phyloP scores from a whole-genome alignment of 305 asterid species.

The Ilex paraguariensis region DNA sequence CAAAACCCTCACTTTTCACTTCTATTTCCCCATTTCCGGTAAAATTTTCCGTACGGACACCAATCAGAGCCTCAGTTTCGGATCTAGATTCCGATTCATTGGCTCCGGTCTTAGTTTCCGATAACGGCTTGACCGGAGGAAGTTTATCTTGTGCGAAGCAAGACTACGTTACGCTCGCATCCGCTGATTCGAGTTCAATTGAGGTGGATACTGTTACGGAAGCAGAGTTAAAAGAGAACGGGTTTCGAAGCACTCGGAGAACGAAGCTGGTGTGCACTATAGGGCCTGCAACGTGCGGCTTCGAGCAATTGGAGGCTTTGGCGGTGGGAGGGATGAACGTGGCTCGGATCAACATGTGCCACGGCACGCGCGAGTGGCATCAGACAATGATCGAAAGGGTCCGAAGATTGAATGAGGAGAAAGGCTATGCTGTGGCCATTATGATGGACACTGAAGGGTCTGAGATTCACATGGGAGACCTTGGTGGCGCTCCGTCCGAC shows the following conservation, averaged over 20 bases:
- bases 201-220: slow-evolving; percentile 96
- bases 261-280: slow-evolving; percentile 89
- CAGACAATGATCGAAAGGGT: slow-evolving; percentile 73
- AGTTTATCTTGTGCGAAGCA: slow-evolving; percentile 23
- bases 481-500: slow-evolving; percentile 85
- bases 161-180: slow-evolving; percentile 20
- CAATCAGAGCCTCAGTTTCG: slow-evolving; percentile 38
- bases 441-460: slow-evolving; percentile 99
- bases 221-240: slow-evolving; percentile 96
- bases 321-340: slow-evolving; percentile 99
- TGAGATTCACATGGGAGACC: slow-evolving; percentile 99
- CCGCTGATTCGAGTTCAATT: slow-evolving; percentile 53
- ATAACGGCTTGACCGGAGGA: slow-evolving; percentile 47
- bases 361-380: slow-evolving; percentile 98
- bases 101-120: slow-evolving; percentile 34
- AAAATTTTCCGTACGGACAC: slow-evolving; percentile 18
- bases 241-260: slow-evolving; percentile 90
- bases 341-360: slow-evolving; percentile 97
- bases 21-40: slow-evolving; percentile 31
- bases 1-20: slow-evolving; percentile 29
- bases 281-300: slow-evolving; percentile 81
- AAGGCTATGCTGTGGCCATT: slow-evolving; percentile 94
- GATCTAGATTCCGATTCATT: slow-evolving; percentile 22
- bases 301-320: slow-evolving; percentile 91
- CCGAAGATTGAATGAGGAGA: slow-evolving; percentile 89